Base-by-base conservation (phyloP, 306 rosid species). In the Corylus avellana region DNA sequence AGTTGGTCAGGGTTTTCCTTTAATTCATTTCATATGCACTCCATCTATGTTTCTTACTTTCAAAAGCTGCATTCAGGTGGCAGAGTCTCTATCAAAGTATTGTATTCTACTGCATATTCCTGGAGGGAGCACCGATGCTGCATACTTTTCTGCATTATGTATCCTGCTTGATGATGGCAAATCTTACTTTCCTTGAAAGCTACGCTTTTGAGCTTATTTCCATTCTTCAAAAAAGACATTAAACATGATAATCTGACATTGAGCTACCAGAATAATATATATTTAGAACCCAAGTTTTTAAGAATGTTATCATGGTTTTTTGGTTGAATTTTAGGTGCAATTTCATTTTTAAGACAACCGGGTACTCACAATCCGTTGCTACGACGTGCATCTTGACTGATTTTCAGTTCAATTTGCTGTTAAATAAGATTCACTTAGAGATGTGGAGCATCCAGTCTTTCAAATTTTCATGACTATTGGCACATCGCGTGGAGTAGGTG, bases 141-240 rank as follows among this genome's bases (percentile, higher is more conserved):
- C 85, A 35, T 80, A 89, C 73, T 86, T 89, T 76, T 82, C 87
- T 32, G 85, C 90, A 42, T 82, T 89, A 80, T 89, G 92, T 89
- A 89, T 89, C 92, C 90, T 82, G 12, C n/a, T 73, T 35, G 66
- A 67, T 16, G 14, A 29, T 35, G 50, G 42, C 3, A 29, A 12
- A 29, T 42, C 50, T 39, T 7, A 16, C 35, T 67, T 67, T 67
- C 32, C 51, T 67, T 4, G 13, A 67, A 29, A 18, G 72, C 22
- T 39, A 8, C 25, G 2, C 29, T 67, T 67, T 67, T 67, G 8
- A 17, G 72, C 72, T 39, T 39, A 42, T 67, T 42, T 3, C 16
- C 29, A 67, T 67, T 67, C 72, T 39, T 39, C 13, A 42, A 39
- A 42, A 8, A 37, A 42, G 72, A 67, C 8, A 7, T 64, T 16